Evolutionary conservation across 768 basidiomycete genomes (phyloP).

Genomic region (Porpolomopsis calyptriformis): DNA sequence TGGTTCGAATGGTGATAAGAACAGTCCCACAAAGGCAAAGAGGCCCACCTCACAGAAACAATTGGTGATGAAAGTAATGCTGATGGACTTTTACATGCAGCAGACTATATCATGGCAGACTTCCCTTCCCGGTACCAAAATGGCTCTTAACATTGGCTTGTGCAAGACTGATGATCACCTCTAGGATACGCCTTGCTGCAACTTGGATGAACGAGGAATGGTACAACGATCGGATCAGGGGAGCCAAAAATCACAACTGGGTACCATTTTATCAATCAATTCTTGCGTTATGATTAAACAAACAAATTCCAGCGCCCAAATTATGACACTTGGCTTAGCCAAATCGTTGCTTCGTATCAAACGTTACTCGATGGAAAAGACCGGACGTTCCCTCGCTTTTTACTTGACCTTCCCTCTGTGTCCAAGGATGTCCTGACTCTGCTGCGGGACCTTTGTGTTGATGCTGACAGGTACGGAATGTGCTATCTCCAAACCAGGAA

Average conservation of each 20-base stretch:
- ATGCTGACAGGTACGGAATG: conserved; percentile 56
- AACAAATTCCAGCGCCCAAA: conserved; percentile 47
- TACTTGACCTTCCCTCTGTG: conserved; percentile 80
- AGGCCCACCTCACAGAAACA: conserved; percentile 13
- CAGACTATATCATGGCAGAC: conserved; percentile 85
- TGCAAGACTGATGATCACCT: too few relatives aligned
- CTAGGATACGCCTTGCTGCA: conserved; percentile 77
- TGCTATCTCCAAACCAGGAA: too few relatives aligned
- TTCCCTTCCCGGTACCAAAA: conserved; percentile 77
- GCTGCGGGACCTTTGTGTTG: conserved; percentile 73
- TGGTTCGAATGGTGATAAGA: conserved; percentile 81
- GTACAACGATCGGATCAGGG: conserved; percentile 79
- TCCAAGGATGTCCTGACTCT: conserved; percentile 66
- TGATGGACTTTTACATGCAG: conserved; percentile 40
- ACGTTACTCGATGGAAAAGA: conserved; percentile 73
- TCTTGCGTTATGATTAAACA: conserved; percentile 6
- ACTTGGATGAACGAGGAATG: conserved; percentile 99
- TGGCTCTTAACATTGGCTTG: conserved; percentile 4
- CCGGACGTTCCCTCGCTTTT: conserved; percentile 75
- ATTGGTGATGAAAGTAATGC: conserved; percentile 23
- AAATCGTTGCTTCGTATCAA: conserved; percentile 72
- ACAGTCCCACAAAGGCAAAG: conserved; percentile 57
- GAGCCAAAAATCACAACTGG: conserved; percentile 44
- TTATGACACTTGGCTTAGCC: conserved; percentile 80
- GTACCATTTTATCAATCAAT: conserved; percentile 26